Evolutionary conservation across 2,329 filamentous ascomycete genomes (phyloP).

Genomic region (Phoma herbarum): DNA sequence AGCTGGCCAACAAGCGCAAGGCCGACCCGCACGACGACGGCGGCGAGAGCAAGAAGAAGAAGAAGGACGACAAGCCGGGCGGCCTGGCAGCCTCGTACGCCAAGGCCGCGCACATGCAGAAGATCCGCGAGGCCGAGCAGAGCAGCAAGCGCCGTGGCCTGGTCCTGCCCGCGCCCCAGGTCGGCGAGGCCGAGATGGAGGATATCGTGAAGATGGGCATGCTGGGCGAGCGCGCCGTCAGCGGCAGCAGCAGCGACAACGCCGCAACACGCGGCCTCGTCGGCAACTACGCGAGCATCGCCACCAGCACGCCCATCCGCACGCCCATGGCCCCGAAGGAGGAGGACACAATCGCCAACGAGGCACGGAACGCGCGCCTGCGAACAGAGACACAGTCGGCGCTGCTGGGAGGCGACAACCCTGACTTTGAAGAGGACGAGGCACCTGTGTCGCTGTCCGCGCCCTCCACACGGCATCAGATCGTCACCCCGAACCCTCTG

Average conservation of each 20-base stretch:
- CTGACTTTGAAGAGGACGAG: slow-evolving; percentile 80
- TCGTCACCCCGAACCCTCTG: slow-evolving; percentile 94
- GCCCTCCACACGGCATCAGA: slow-evolving; percentile 78
- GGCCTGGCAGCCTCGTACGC: slow-evolving; percentile 86
- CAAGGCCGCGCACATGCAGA: slow-evolving; percentile 93
- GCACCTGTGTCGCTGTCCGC: slow-evolving; percentile 90
- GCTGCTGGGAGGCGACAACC: slow-evolving; percentile 91
- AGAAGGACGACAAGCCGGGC: slow-evolving; percentile 80
- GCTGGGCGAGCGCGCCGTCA: slow-evolving; percentile 85
- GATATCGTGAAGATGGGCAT: slow-evolving; percentile 99
- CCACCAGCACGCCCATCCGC: slow-evolving; percentile 84
- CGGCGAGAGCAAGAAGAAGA: slow-evolving; percentile 80
- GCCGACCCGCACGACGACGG: slow-evolving; percentile 86
- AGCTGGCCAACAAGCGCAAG: slow-evolving; percentile 90
- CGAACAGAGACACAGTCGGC: slow-evolving; percentile 94
- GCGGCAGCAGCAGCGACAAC: slow-evolving; percentile 81
- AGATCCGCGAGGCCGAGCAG: slow-evolving; percentile 93
- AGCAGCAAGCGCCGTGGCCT: slow-evolving; percentile 89
- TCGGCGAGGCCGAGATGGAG: slow-evolving; percentile 90
- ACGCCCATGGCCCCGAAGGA: slow-evolving; percentile 91
- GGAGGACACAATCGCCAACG: slow-evolving; percentile 95
- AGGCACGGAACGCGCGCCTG: slow-evolving; percentile 91
- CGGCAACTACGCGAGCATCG: slow-evolving; percentile 83
- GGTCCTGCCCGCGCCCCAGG: slow-evolving; percentile 87
- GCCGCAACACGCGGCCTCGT: slow-evolving; percentile 85